Evolutionary conservation across 331 rosid species (phyloP), one percentile per base, ranked within the genome.

Genomic region (Pyrus hybrid): DNA sequence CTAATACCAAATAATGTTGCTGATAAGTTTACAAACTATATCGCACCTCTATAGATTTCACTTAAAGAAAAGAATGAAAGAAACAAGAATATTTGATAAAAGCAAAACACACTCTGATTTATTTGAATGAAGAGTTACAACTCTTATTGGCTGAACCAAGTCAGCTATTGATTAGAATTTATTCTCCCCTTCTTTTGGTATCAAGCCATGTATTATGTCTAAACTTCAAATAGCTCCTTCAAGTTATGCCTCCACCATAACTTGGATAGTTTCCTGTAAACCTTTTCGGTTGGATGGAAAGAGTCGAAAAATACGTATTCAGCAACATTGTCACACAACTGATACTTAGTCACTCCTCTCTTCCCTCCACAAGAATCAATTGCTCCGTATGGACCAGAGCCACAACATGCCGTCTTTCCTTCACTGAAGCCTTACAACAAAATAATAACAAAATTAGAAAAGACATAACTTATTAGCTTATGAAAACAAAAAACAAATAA

Each of bases 321-420:
- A 66, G 6, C 25, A 30, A 57, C 67, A 57, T 76, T 18, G 18
- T 37, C 30, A 41, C 80, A 76, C 13, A 76, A 33, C n/a, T 76
- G 7, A 20, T 32, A 76, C 13, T 26, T 47, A 22, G 16, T 37
- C 17, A 41, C 22, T 16, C 22, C 32, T 28, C 30, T 12, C 73
- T 26, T 41, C 61, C 26, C 54, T 33, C 82, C 80, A 68, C 85
- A 78, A 62, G 64, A 74, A 3, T 12, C 1, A 53, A 5, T 14
- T 65, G 71, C 80, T 63, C 79, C 26, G 13, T 61, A 78, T 8
- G 62, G 71, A 16, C 80, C 82, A 16, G 69, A 68, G 12, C 85
- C 77, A 9, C 80, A 82, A 13, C 85, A 82, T 30, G 85, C 82
- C 1, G 6, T 21, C 22, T 54, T 54, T 43, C 73, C 77, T 22